A percentile compares a stretch with the other conserved stretches of the same genome.
These are phyloP conservation scores for Pyrus pyrifolia DNA, from an alignment of 306 rosid genomes.

Conservation along the genomic window DNA sequence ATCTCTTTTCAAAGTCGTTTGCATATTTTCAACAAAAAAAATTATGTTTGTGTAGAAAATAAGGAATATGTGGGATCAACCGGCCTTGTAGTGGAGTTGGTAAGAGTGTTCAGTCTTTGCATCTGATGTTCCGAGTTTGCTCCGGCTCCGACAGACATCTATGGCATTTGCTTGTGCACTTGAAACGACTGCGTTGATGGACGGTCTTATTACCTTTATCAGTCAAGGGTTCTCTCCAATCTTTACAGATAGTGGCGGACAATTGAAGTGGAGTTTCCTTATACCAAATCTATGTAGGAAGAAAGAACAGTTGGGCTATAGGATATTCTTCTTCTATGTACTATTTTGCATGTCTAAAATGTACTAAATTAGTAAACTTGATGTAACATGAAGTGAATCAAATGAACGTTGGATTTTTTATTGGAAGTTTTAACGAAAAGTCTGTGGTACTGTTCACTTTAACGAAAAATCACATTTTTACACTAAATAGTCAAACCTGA, in stretches of 20 bases:
- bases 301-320: not conserved
- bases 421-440: no score
- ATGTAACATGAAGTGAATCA: no score
- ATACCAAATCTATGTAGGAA: not conserved
- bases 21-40: no score
- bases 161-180: not conserved
- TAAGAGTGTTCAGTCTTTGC: not conserved
- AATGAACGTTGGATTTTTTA: no score
- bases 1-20: no score
- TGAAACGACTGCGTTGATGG: not conserved
- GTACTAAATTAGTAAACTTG: not conserved
- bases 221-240: not conserved
- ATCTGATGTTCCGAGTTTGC: not conserved
- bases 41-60: no score
- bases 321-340: not conserved
- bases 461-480: no score
- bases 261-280: not conserved
- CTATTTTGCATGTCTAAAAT: not conserved
- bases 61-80: no score
- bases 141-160: rapidly evolving
- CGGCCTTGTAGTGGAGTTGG: no score
- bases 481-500: no score
- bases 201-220: not conserved
- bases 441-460: no score
- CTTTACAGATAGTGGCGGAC: not conserved